A percentile compares a stretch with the other conserved stretches of the same genome.
These are phyloP conservation scores for Cladosporium sp. DNA, from an alignment of 2,329 filamentous ascomycete genomes.

Conservation along the genomic window DNA sequence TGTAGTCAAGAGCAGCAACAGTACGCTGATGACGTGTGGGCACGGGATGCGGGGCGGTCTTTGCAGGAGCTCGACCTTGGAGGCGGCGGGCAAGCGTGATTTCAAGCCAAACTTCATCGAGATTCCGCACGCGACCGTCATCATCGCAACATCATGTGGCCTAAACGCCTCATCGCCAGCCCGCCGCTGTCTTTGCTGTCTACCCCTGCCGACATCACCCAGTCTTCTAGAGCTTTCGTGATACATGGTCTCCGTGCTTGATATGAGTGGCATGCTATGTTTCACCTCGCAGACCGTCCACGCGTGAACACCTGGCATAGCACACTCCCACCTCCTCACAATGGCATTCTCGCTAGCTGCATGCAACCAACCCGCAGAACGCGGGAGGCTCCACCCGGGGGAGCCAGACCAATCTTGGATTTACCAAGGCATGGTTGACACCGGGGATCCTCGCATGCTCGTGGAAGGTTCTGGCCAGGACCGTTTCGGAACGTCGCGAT, in stretches of 20 bases:
- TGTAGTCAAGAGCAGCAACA: constrained; percentile 3
- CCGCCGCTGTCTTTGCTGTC: neutral
- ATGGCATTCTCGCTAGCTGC: constrained; percentile 5
- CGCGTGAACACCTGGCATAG: neutral
- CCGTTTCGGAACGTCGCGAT: neutral
- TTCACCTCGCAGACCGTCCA: neutral
- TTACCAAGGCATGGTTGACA: constrained; percentile 2
- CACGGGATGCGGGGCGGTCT: constrained; percentile 5
- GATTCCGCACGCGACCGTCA: constrained; percentile 11
- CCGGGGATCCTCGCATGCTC: neutral
- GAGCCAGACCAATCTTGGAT: constrained; percentile 3
- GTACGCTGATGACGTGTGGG: neutral
- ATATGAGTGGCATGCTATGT: neutral
- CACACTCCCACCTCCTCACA: constrained; percentile 4
- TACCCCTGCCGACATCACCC: constrained; percentile 1
- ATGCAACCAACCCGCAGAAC: neutral
- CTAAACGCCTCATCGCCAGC: constrained; percentile 3
- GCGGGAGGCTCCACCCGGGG: constrained; percentile 11
- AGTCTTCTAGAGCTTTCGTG: neutral
- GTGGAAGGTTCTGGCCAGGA: constrained; percentile 1
- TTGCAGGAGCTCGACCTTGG: constrained; percentile 13
- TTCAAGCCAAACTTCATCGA: constrained; percentile 13
- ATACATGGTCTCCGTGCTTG: neutral
- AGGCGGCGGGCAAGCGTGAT: constrained; percentile 13
- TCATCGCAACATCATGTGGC: constrained; percentile 16